These are phyloP conservation scores for Penicillium sp. DNA, from an alignment of 2,329 filamentous ascomycete genomes.

Conservation along the genomic window DNA sequence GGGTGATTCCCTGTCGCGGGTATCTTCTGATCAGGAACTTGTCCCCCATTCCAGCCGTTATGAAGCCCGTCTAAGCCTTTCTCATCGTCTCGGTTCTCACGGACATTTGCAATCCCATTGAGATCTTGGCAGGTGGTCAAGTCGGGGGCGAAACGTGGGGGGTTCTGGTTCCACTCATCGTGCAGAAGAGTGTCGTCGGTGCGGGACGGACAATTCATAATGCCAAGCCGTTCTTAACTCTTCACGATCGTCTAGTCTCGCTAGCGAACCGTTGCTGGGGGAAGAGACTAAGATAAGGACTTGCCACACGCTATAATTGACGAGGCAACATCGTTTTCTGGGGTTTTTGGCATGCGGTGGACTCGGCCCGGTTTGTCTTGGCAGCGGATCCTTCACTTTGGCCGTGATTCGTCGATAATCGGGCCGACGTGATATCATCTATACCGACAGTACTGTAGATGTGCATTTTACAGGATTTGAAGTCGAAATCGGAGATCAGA, in stretches of 20 bases:
- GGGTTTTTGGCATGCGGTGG: constrained; percentile 11
- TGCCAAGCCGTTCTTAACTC: neutral
- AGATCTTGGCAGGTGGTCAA: constrained; percentile 52
- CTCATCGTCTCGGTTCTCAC: constrained; percentile 33
- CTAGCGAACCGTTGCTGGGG: too few relatives aligned
- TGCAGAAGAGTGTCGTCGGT: constrained; percentile 47
- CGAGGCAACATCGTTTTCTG: constrained; percentile 7
- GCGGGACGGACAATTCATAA: constrained; percentile 53
- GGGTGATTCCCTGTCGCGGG: constrained; percentile 7
- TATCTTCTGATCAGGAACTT: constrained; percentile 1
- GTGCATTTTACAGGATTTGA: too few relatives aligned
- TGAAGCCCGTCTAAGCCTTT: neutral
- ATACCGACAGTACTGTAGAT: neutral
- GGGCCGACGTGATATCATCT: constrained; percentile 1
- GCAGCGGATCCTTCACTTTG: constrained; percentile 4
- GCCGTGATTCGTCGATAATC: too few relatives aligned
- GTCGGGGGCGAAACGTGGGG: constrained; percentile 45
- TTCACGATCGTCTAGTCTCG: too few relatives aligned
- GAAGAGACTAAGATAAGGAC: too few relatives aligned
- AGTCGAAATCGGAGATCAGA: too few relatives aligned
- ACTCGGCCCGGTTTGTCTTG: constrained; percentile 6
- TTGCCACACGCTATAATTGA: neutral
- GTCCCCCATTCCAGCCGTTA: constrained; percentile 6
- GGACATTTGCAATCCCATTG: constrained; percentile 51
- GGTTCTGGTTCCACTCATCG: constrained; percentile 52